Percentiles rank a stretch among this genome's conserved stretches.
Evolutionary conservation across 257 asterid genomes (phyloP).

Genomic region (Gentiana straminea): DNA sequence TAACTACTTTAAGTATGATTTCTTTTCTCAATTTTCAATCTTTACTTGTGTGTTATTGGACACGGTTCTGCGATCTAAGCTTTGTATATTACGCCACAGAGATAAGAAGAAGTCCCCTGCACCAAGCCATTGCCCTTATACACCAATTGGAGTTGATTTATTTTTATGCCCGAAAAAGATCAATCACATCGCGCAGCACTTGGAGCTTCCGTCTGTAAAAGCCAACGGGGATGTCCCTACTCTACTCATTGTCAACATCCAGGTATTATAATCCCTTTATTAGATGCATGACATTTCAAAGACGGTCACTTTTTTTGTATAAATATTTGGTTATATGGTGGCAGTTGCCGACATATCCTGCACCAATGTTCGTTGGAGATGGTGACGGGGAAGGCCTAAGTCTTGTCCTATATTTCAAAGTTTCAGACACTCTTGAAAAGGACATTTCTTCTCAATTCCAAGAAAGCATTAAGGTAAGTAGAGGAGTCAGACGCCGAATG

Average conservation of each 20-base stretch:
- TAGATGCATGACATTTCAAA: too few species aligned
- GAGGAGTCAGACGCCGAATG: too few species aligned
- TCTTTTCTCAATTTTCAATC: constrained; percentile 2
- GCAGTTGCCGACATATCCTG: constrained; percentile 86
- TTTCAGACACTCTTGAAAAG: constrained; percentile 54
- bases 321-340: constrained; percentile 7
- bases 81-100: constrained; percentile 35
- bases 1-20: constrained; percentile 67
- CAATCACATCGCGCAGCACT: constrained; percentile 84
- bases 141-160: constrained; percentile 86
- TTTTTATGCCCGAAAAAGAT: constrained; percentile 63
- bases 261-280: constrained; percentile 28
- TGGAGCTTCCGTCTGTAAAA: constrained; percentile 67
- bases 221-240: constrained; percentile 52
- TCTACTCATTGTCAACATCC: constrained; percentile 81
- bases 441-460: constrained; percentile 65
- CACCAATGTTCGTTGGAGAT: constrained; percentile 80
- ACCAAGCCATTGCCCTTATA: constrained; percentile 58
- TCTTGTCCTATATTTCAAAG: constrained; percentile 75
- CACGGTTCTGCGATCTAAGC: not conserved
- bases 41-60: constrained; percentile 1
- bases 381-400: constrained; percentile 86
- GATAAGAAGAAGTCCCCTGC: constrained; percentile 91
- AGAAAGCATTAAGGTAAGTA: constrained; percentile 61
- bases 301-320: too few species aligned